These are phyloP conservation scores for Maudiozyma saulgeensis DNA, from an alignment of 805 yeast genomes.

Conservation along the genomic window DNA sequence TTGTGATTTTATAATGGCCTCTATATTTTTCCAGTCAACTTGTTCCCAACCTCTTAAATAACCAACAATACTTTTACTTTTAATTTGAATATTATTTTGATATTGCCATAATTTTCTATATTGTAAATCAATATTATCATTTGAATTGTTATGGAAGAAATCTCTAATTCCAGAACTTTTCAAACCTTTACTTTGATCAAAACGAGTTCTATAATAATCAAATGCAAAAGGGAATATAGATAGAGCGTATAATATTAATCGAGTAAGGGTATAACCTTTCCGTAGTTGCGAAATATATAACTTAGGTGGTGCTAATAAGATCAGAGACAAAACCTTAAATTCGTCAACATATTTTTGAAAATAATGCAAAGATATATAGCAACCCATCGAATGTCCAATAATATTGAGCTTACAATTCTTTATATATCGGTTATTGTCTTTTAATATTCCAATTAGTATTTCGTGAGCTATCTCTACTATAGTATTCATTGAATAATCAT, in stretches of 20 bases:
- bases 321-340: constrained; percentile 18
- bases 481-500: constrained; percentile 14
- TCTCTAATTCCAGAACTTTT: constrained; percentile 24
- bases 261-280: constrained; percentile 9
- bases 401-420: not conserved
- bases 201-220: constrained; percentile 21
- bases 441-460: not conserved
- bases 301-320: constrained; percentile 44
- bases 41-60: constrained; percentile 27
- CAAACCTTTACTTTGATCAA: constrained; percentile 26
- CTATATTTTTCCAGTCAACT: constrained; percentile 16
- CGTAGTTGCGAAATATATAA: constrained; percentile 13
- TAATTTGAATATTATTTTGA: constrained; percentile 22
- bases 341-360: constrained; percentile 12
- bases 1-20: not conserved
- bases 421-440: not conserved
- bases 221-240: constrained; percentile 19
- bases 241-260: constrained; percentile 9
- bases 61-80: constrained; percentile 21
- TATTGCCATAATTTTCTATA: constrained; percentile 25
- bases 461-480: constrained; percentile 5
- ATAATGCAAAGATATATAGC: constrained; percentile 29
- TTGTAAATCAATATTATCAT: not conserved
- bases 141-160: constrained; percentile 16
- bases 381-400: constrained; percentile 32